Conservation (phyloP, 78 protist genomes). For the Pigoraptor vietnamica region DNA sequence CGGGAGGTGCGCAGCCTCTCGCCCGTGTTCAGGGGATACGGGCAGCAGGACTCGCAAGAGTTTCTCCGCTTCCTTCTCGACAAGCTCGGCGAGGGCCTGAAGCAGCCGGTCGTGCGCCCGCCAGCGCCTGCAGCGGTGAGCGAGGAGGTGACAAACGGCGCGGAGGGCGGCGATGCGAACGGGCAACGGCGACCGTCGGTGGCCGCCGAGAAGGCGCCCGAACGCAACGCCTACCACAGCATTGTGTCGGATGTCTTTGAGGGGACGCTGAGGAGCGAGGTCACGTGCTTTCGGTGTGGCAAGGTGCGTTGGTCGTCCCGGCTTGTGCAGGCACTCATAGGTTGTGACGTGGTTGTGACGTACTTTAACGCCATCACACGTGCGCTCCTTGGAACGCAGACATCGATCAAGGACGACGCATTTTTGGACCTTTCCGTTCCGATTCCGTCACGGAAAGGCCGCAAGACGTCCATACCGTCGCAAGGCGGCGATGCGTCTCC, state of each 20-base stretch:
- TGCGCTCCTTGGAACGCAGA: background rate
- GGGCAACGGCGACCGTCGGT: no score
- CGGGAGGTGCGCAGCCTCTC: background rate
- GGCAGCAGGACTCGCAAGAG: slow-evolving; percentile 45
- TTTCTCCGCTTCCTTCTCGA: slow-evolving; percentile 27
- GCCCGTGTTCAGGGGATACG: background rate
- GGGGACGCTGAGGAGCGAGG: background rate
- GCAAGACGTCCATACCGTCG: background rate
- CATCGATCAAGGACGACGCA: background rate
- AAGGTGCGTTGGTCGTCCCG: background rate
- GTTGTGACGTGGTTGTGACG: no score
- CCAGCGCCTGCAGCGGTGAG: background rate
- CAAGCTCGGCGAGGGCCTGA: background rate
- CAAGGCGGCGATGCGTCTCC: background rate
- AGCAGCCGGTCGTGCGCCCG: background rate
- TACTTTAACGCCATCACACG: no score
- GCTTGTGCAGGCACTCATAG: no score
- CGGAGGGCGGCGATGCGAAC: no score
- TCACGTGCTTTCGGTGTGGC: background rate
- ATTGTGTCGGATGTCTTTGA: background rate
- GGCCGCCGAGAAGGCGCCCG: no score
- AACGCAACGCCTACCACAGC: background rate
- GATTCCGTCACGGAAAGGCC: background rate
- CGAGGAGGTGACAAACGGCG: no score
- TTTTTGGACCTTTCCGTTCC: slow-evolving; percentile 5